Conservation (phyloP, 2,329 filamentous ascomycete species). For the Rutstroemia sp. region DNA sequence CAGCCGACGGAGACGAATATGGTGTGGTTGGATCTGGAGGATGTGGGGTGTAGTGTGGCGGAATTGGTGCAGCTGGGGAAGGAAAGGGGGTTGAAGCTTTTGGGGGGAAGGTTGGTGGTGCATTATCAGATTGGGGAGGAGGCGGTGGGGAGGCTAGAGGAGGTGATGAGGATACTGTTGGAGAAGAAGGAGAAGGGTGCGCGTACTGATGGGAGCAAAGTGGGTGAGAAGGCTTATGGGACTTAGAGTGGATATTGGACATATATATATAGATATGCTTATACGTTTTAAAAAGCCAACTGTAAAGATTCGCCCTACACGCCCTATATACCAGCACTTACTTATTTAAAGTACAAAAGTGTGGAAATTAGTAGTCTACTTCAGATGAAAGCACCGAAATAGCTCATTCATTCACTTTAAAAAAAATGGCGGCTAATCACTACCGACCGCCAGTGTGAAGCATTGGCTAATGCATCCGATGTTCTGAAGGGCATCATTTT, state of each 20-base stretch:
- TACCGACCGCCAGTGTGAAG: too few species aligned
- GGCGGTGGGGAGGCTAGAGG: constrained; percentile 42
- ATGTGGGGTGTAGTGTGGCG: constrained; percentile 42
- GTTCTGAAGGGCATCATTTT: too few species aligned
- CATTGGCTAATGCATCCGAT: too few species aligned
- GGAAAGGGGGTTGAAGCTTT: constrained; percentile 48
- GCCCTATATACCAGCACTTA: too few species aligned
- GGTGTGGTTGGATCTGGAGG: constrained; percentile 62
- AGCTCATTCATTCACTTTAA: too few species aligned
- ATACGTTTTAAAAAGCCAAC: too few species aligned
- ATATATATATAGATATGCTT: too few species aligned
- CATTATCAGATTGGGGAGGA: constrained; percentile 64
- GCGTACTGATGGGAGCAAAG: background rate
- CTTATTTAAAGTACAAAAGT: too few species aligned
- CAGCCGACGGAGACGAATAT: constrained; percentile 65
- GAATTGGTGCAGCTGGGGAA: constrained; percentile 47
- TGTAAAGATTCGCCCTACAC: too few species aligned
- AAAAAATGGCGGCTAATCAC: too few species aligned
- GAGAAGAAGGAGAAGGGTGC: constrained; percentile 2
- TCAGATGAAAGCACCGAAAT: too few species aligned
- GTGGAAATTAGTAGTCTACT: too few species aligned
- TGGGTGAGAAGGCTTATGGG: background rate
- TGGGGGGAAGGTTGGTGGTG: constrained; percentile 54
- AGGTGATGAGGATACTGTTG: constrained; percentile 35
- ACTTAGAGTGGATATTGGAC: background rate